These are phyloP conservation scores for Blastocystis sp. DNA, from an alignment of 352 stramenopile species.

Conservation along the genomic window DNA sequence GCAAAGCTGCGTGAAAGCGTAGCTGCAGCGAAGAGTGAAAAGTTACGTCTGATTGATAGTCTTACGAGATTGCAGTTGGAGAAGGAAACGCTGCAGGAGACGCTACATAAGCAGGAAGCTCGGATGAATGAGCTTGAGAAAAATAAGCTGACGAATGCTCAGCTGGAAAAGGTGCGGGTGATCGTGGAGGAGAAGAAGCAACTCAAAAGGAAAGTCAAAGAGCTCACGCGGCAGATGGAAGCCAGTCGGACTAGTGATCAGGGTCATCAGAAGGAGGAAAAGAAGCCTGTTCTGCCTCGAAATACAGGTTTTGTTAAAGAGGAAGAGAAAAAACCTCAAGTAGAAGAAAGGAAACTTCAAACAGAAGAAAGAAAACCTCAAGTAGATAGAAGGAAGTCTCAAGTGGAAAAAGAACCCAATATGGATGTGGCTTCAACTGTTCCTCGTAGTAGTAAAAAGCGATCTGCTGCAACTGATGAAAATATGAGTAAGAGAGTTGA, in stretches of 20 bases:
- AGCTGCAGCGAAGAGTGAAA: background rate
- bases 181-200: slow-evolving; percentile 30
- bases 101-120: background rate
- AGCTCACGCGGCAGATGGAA: background rate
- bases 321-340: background rate
- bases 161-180: background rate
- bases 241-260: background rate
- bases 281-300: background rate
- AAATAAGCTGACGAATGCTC: slow-evolving; percentile 33
- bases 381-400: background rate
- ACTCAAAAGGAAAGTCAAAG: slow-evolving; percentile 1
- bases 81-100: background rate
- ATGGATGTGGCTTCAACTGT: background rate
- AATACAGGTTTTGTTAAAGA: background rate
- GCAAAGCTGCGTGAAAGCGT: background rate
- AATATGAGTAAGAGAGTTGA: background rate
- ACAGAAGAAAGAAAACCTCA: background rate
- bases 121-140: slow-evolving; percentile 50
- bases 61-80: background rate
- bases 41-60: background rate
- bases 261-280: background rate
- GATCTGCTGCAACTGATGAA: slow-evolving; percentile 1
- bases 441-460: background rate
- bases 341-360: background rate
- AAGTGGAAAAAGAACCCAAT: background rate